A percentile compares a stretch with the other conserved stretches of the same genome.
Conservation (phyloP, 352 stramenopile genomes). For the Globisporangium megalacanthum region DNA sequence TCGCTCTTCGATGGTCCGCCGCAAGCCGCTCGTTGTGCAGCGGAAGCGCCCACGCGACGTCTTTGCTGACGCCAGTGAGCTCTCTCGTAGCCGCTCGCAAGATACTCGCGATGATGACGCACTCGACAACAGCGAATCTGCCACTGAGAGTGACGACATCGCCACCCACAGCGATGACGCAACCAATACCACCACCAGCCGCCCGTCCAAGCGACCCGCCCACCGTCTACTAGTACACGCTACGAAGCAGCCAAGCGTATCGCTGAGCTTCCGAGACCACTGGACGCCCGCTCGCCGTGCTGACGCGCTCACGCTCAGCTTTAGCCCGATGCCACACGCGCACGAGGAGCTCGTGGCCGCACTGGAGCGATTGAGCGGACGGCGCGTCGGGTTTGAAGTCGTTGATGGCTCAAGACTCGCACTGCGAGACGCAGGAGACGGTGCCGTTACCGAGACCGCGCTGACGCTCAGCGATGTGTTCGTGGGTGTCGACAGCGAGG, state of each 20-base stretch:
- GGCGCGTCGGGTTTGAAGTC: neutral
- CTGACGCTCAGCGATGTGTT: slow-evolving; percentile 21
- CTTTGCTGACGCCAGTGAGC: slow-evolving; percentile 1
- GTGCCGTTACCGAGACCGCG: slow-evolving; percentile 4
- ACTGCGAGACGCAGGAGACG: neutral
- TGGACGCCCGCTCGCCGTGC: slow-evolving; percentile 7
- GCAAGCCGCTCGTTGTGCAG: slow-evolving; percentile 28
- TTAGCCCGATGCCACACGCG: neutral
- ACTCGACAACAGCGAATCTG: neutral
- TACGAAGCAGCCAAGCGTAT: neutral
- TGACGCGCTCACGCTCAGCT: slow-evolving; percentile 11
- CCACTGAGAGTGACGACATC: neutral
- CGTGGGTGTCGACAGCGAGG: slow-evolving; percentile 10
- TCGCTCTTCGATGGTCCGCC: slow-evolving; percentile 19
- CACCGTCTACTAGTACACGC: neutral
- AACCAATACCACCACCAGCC: neutral
- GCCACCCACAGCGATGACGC: neutral
- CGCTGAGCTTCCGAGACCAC: slow-evolving; percentile 10
- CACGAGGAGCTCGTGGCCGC: neutral
- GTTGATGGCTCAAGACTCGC: neutral
- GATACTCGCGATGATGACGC: neutral
- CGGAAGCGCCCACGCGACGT: slow-evolving; percentile 12
- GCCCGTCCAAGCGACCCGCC: neutral
- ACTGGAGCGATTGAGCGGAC: neutral
- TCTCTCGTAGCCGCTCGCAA: neutral